phyloP scores from a whole-genome alignment of 495 filamentous ascomycete species.

The Mycothermus thermophilus region DNA sequence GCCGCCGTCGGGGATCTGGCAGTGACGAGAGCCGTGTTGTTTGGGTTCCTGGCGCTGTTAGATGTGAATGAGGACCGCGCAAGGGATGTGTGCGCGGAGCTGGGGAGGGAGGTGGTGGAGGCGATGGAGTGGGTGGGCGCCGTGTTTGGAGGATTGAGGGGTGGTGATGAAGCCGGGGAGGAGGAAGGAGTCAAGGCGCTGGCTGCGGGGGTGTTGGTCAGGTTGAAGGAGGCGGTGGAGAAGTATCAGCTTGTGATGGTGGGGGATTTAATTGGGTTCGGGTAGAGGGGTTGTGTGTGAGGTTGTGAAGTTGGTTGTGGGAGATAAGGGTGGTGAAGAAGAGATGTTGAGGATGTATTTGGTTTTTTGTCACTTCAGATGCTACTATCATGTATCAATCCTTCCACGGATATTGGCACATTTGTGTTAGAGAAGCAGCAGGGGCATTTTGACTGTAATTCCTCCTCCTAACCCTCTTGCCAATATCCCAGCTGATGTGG shows the following conservation, averaged over 20 bases:
- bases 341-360: neutral
- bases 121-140: conserved; percentile 36
- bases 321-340: neutral
- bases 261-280: conserved; percentile 42
- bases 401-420: too few species aligned
- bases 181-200: conserved; percentile 54
- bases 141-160: conserved; percentile 28
- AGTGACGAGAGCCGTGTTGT: conserved; percentile 60
- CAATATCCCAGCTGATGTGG: neutral
- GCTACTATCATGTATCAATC: too few species aligned
- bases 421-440: too few species aligned
- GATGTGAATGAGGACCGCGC: conserved; percentile 78
- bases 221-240: conserved; percentile 64
- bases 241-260: conserved; percentile 57
- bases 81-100: conserved; percentile 49
- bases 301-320: neutral
- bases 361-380: neutral
- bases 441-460: too few species aligned
- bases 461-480: neutral
- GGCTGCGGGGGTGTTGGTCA: conserved; percentile 72
- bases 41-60: conserved; percentile 64
- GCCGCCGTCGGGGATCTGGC: conserved; percentile 41
- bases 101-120: conserved; percentile 43
- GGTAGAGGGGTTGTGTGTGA: neutral
- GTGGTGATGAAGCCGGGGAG: conserved; percentile 34